These are phyloP conservation scores for Hypomyces rosellus DNA, from an alignment of 2,329 filamentous ascomycete genomes.

Conservation along the genomic window DNA sequence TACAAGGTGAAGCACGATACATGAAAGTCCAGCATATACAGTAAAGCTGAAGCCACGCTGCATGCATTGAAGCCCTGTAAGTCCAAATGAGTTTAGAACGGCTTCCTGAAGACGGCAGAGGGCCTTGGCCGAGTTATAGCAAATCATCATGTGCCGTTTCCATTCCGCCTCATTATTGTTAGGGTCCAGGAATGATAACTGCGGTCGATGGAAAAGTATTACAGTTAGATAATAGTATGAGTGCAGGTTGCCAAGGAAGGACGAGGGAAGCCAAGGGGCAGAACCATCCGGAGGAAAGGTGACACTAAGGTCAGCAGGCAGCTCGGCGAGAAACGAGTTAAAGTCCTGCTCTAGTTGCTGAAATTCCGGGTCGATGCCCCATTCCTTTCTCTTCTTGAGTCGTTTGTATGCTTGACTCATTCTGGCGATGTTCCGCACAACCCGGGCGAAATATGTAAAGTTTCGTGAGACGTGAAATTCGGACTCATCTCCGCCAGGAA, in stretches of 20 bases:
- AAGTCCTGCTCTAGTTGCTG: conserved; percentile 73
- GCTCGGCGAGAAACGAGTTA: conserved; percentile 65
- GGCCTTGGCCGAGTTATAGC: conserved; percentile 76
- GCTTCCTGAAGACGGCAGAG: conserved; percentile 84
- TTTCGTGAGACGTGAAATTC: conserved; percentile 77
- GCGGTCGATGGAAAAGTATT: conserved; percentile 82
- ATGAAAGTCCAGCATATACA: conserved; percentile 86
- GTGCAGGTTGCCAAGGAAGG: conserved; percentile 85
- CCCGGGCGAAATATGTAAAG: conserved; percentile 72
- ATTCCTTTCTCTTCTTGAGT: conserved; percentile 72
- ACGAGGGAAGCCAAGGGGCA: conserved; percentile 76
- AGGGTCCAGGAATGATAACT: conserved; percentile 72
- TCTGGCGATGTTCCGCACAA: conserved; percentile 69
- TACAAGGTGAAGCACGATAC: conserved; percentile 89
- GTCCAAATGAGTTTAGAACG: conserved; percentile 67
- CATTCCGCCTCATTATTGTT: conserved; percentile 65
- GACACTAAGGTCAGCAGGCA: conserved; percentile 73
- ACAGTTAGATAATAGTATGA: conserved; percentile 81
- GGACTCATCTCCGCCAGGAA: conserved; percentile 62
- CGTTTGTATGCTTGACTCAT: conserved; percentile 71
- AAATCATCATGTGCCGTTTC: conserved; percentile 83
- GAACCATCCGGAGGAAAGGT: conserved; percentile 72
- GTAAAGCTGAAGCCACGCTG: conserved; percentile 90
- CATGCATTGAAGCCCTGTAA: conserved; percentile 83
- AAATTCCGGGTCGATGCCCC: conserved; percentile 81